Evolutionary conservation across 495 filamentous ascomycete genomes (phyloP).

Genomic region (Daldinia decipiens): DNA sequence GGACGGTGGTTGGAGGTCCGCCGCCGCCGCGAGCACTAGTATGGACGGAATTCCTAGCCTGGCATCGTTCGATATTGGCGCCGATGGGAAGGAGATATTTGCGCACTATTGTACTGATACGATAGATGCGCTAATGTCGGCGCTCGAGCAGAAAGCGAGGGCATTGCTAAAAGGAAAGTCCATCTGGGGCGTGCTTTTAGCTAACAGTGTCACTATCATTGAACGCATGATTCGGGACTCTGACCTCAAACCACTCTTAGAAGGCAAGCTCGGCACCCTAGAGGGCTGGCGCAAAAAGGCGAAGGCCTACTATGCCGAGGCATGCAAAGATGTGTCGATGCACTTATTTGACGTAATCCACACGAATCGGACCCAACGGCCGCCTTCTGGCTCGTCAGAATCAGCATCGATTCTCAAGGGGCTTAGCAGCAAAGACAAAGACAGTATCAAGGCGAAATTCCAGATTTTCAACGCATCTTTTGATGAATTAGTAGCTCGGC

Average conservation of each 20-base stretch:
- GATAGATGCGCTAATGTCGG: conserved; percentile 79
- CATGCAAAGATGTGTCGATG: conserved; percentile 86
- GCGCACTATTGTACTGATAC: conserved; percentile 87
- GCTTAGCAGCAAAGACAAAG: conserved; percentile 87
- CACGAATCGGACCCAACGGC: conserved; percentile 76
- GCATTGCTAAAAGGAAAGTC: conserved; percentile 79
- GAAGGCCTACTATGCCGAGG: conserved; percentile 81
- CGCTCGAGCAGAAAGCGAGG: conserved; percentile 81
- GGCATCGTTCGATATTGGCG: conserved; percentile 84
- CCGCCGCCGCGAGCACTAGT: conserved; percentile 57
- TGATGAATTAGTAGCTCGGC: conserved; percentile 83
- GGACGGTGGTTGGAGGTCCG: conserved; percentile 86
- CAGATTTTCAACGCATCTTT: conserved; percentile 86
- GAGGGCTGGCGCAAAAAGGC: conserved; percentile 90
- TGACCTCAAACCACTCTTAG: conserved; percentile 78
- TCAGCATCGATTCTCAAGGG: conserved; percentile 84
- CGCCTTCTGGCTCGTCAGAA: conserved; percentile 71
- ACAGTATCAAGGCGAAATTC: conserved; percentile 96
- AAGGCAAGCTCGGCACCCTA: conserved; percentile 69
- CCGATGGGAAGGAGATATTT: conserved; percentile 89
- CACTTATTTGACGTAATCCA: conserved; percentile 92
- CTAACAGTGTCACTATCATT: conserved; percentile 86
- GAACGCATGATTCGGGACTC: conserved; percentile 86
- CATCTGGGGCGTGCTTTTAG: conserved; percentile 86
- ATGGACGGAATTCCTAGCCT: conserved; percentile 75